Percentiles rank a stretch among this genome's conserved stretches.
Conservation (phyloP, 495 filamentous ascomycete species). For the Clavariopsis aquatica region DNA sequence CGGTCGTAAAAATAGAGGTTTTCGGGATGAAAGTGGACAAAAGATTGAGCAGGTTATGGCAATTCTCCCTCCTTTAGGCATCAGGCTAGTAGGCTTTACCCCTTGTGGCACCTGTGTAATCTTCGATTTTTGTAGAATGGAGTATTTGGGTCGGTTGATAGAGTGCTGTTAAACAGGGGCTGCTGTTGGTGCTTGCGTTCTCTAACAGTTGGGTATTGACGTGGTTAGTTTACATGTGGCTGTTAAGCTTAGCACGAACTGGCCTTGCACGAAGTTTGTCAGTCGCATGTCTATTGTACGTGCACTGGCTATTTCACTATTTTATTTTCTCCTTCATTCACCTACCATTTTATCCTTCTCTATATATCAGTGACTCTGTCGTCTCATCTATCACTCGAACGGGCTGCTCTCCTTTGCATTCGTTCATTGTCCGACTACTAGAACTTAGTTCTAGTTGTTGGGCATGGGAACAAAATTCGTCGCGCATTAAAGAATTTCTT, state of each 20-base stretch:
- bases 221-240: neutral
- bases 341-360: neutral
- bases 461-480: neutral
- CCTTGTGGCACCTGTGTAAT: neutral
- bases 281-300: neutral
- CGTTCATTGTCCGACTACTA: neutral
- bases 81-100: neutral
- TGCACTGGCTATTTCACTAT: conserved; percentile 15
- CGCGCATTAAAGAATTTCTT: neutral
- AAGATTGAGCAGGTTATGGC: neutral
- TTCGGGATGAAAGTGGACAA: neutral
- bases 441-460: too few species aligned
- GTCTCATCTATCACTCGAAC: neutral
- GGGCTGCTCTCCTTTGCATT: neutral
- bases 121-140: neutral
- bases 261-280: neutral
- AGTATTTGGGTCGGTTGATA: neutral
- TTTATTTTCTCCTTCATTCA: neutral
- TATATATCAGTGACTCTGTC: neutral
- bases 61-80: neutral
- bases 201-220: conserved; percentile 8
- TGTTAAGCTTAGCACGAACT: neutral
- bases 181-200: conserved; percentile 8
- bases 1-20: neutral
- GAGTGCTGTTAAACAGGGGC: neutral